Evolutionary conservation across 371 early-diverging fungal species (phyloP), one percentile per base, ranked within the genome.

Genomic region (Mucor racemosus): DNA sequence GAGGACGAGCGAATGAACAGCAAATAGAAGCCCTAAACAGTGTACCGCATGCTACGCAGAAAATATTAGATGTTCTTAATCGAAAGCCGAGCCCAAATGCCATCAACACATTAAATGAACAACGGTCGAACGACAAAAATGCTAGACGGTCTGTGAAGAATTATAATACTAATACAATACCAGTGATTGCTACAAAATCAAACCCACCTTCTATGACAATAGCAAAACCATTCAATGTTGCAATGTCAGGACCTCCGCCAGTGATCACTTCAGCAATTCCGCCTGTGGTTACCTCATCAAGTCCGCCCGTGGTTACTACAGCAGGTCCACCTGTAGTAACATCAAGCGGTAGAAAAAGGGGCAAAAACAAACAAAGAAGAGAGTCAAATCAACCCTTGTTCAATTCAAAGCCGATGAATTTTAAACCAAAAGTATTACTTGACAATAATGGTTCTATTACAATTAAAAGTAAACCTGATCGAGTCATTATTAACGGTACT

Each of bases 401-500:
- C 8, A 11, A 34, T 10, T 19, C 34, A 34, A 55, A 4, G 35
- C 55, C 55, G 11, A 42, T 10, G 33, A 60, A 7, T 8, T 14
- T 33, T 14, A 60, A 42, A 33, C 41, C 31, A 17, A 26, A 9
- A 6, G 14, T 40, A 4, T 36, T 70, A 5, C 34, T 48, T 6
- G 70, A 65, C 0, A 19, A n/a, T 6, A 39, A 36, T 19, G 70
- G 66, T 4, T 21, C 56, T 1, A 15, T 71, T 19, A 10, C n/a
- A 5, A 44, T 71, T 13, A 19, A 34, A 8, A 64, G 39, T 19
- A 66, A 66, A 31, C 72, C 72, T 9, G 26, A 58, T 31, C 61
- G 72, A 15, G 68, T 72, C 1, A 34, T 72, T 6, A 67, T 71
- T 11, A 54, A 44, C 15, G 41, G 26, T 1, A 42, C 62, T 21